phyloP scores from a whole-genome alignment of 768 basidiomycete species.

The Strobilomyces confusus region DNA sequence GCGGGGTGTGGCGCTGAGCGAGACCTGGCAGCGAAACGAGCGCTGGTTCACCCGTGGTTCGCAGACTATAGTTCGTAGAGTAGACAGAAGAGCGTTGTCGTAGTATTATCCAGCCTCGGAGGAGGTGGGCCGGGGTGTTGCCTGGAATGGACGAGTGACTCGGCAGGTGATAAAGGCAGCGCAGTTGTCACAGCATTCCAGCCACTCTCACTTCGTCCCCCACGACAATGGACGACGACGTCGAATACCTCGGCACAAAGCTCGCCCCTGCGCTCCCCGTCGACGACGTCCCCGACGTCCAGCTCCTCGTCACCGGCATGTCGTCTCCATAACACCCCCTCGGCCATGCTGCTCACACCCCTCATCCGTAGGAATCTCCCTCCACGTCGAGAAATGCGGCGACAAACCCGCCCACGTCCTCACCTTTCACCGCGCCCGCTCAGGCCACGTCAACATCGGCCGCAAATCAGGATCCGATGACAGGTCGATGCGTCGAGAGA shows the following conservation, averaged over 20 bases:
- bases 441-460: constrained; percentile 58
- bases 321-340: constrained; percentile 17
- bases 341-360: constrained; percentile 8
- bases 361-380: constrained; percentile 45
- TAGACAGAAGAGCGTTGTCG: neutral
- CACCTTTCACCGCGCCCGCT: constrained; percentile 48
- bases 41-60: constrained; percentile 47
- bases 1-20: neutral
- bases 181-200: constrained; percentile 29
- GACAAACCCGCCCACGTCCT: constrained; percentile 43
- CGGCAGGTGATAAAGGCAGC: constrained; percentile 28
- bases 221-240: constrained; percentile 48
- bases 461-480: constrained; percentile 54
- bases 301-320: constrained; percentile 41
- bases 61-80: constrained; percentile 41
- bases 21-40: constrained; percentile 49
- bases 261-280: constrained; percentile 28
- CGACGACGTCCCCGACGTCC: constrained; percentile 21
- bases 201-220: constrained; percentile 21
- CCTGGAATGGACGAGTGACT: constrained; percentile 23
- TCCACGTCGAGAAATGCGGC: constrained; percentile 54
- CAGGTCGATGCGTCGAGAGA: constrained; percentile 36
- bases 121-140: constrained; percentile 15
- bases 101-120: neutral
- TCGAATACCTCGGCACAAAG: constrained; percentile 53